phyloP scores from a whole-genome alignment of 441 rosid species.

The Pelargonium australe region DNA sequence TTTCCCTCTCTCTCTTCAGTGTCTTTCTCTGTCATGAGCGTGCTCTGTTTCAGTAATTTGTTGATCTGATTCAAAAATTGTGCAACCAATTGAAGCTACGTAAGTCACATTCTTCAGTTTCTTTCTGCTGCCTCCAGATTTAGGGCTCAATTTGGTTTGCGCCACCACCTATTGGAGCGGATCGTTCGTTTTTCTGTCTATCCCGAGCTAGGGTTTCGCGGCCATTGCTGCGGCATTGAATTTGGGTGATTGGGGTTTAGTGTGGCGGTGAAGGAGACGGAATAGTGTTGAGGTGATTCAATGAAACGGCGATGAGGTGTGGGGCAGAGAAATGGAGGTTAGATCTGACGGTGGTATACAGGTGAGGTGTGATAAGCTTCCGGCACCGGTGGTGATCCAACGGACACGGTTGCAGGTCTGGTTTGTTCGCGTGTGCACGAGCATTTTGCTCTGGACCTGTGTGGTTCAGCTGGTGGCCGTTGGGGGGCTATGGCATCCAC shows the following conservation, averaged over 20 bases:
- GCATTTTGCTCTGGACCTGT: conserved; percentile 97
- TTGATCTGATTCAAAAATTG: background rate
- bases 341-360: conserved; percentile 52
- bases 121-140: background rate
- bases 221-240: background rate
- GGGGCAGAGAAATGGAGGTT: conserved; percentile 64
- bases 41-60: background rate
- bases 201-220: background rate
- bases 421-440: conserved; percentile 80
- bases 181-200: no score
- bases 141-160: conserved; percentile 5
- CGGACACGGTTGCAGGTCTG: conserved; percentile 70
- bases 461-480: conserved; percentile 84
- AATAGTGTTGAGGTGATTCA: conserved; percentile 10
- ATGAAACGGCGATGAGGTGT: conserved; percentile 70
- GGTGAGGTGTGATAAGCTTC: conserved; percentile 51
- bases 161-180: background rate
- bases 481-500: conserved; percentile 81
- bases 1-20: background rate
- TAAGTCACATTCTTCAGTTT: background rate
- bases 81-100: background rate
- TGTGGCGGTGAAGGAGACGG: background rate
- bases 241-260: conserved; percentile 1
- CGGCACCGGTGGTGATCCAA: conserved; percentile 36
- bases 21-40: background rate